A percentile compares a stretch with the other conserved stretches of the same genome.
Evolutionary conservation across 768 basidiomycete species (phyloP).

Genomic region (Termitomyces bulborhizus): DNA sequence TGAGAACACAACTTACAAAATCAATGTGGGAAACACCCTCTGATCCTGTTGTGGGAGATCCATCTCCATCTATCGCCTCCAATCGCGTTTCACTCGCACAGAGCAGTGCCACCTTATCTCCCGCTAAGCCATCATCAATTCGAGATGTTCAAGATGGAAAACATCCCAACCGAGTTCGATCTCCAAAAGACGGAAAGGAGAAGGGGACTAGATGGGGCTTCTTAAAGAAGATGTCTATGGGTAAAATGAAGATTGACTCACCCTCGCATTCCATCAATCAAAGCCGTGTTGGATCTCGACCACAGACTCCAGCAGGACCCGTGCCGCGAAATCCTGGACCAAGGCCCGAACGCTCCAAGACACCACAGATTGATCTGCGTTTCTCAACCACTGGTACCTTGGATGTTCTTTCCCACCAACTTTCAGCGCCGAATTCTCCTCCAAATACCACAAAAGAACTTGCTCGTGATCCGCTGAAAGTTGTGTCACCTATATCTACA

Average conservation of each 20-base stretch:
- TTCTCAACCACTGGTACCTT: constrained; percentile 66
- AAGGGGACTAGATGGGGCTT: constrained; percentile 88
- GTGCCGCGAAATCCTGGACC: constrained; percentile 18
- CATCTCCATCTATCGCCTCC: constrained; percentile 6
- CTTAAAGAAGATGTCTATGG: constrained; percentile 98
- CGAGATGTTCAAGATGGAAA: constrained; percentile 18
- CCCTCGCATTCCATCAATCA: constrained; percentile 34
- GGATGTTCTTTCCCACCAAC: constrained; percentile 34
- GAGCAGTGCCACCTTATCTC: constrained; percentile 9
- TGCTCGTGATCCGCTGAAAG: constrained; percentile 22
- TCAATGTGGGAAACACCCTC: constrained; percentile 49
- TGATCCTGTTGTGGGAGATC: constrained; percentile 17
- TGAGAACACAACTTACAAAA: constrained; percentile 35
- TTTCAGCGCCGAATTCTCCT: constrained; percentile 24
- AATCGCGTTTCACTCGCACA: constrained; percentile 15
- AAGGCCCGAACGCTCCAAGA: constrained; percentile 29
- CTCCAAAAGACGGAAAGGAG: constrained; percentile 39
- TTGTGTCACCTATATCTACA: constrained; percentile 14
- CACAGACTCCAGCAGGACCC: constrained; percentile 25
- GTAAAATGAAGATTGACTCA: constrained; percentile 72
- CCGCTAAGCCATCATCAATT: constrained; percentile 9
- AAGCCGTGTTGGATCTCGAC: constrained; percentile 23
- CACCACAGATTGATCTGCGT: constrained; percentile 63
- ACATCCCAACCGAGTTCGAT: constrained; percentile 15
- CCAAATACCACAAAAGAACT: constrained; percentile 18